These are phyloP conservation scores for Kurtzmaniella quercitrusa DNA, from an alignment of 1,139 yeast species.

Conservation along the genomic window DNA sequence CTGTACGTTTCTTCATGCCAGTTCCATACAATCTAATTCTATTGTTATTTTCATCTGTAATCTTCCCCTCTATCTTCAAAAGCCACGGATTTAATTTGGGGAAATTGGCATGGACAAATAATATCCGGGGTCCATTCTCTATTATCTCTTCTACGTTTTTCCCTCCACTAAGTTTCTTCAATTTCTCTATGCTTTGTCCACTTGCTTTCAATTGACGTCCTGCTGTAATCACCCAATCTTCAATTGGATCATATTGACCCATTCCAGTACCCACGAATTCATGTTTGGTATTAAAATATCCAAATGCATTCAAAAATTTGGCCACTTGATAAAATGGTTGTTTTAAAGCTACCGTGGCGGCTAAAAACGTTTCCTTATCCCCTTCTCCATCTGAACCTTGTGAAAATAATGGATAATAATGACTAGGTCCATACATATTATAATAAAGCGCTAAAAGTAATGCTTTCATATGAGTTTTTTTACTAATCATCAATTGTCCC, in stretches of 20 bases:
- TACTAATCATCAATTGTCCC: constrained; percentile 73
- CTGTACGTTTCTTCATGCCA: constrained; percentile 46
- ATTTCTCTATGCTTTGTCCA: constrained; percentile 10
- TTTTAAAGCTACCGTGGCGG: constrained; percentile 65
- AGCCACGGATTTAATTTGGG: constrained; percentile 62
- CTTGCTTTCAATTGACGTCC: constrained; percentile 8
- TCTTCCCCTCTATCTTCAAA: constrained; percentile 36
- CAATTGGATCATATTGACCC: constrained; percentile 69
- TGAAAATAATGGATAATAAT: constrained; percentile 77
- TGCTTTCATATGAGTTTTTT: constrained; percentile 59
- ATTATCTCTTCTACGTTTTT: constrained; percentile 13
- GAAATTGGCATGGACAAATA: constrained; percentile 64
- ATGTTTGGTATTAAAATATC: constrained; percentile 38
- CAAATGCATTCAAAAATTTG: constrained; percentile 50
- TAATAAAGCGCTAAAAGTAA: constrained; percentile 69
- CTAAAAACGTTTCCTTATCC: constrained; percentile 83
- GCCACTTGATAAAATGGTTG: constrained; percentile 68
- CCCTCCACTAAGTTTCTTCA: not conserved
- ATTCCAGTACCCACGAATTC: constrained; percentile 61
- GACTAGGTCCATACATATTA: constrained; percentile 73
- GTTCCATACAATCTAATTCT: constrained; percentile 52
- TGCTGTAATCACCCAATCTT: constrained; percentile 37
- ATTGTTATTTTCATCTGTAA: constrained; percentile 39
- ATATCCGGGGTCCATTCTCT: constrained; percentile 33
- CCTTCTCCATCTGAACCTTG: constrained; percentile 90